A percentile compares a stretch with the other conserved stretches of the same genome.
These are phyloP conservation scores for Trypanosomatidae sp. DNA, from an alignment of 208 protist species.

Conservation along the genomic window DNA sequence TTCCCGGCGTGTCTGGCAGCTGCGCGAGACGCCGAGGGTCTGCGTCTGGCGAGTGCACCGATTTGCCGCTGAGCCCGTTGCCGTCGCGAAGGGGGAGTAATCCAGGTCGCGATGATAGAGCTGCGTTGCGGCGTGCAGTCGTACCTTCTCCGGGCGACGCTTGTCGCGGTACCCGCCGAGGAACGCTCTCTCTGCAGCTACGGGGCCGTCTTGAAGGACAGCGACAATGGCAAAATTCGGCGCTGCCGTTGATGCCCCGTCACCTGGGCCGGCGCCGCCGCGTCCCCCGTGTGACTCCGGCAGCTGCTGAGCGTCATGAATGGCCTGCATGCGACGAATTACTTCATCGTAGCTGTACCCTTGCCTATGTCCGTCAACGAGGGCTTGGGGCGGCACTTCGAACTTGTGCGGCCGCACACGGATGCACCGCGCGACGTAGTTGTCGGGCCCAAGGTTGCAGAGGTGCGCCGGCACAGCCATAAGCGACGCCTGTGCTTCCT, in stretches of 20 bases:
- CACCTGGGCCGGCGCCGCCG: not conserved
- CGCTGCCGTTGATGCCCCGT: not conserved
- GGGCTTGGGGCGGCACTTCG: slow-evolving; percentile 43
- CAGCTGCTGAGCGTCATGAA: slow-evolving; percentile 14
- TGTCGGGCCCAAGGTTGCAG: slow-evolving; percentile 27
- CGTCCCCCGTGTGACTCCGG: slow-evolving; percentile 4
- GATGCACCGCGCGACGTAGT: slow-evolving; percentile 57
- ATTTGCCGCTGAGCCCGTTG: slow-evolving; percentile 13
- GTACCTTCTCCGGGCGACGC: slow-evolving; percentile 58
- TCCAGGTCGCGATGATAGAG: slow-evolving; percentile 72
- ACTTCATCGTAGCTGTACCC: slow-evolving; percentile 70
- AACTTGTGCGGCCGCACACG: slow-evolving; percentile 42
- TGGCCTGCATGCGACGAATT: slow-evolving; percentile 38
- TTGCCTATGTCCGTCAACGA: slow-evolving; percentile 52
- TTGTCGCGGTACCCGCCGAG: slow-evolving; percentile 92
- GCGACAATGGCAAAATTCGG: slow-evolving; percentile 30
- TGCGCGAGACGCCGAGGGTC: slow-evolving; percentile 86
- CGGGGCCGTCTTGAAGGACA: slow-evolving; percentile 32
- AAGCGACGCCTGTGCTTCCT: slow-evolving; percentile 21
- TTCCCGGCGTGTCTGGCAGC: slow-evolving; percentile 91
- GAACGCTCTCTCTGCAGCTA: slow-evolving; percentile 68
- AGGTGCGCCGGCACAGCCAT: slow-evolving; percentile 54
- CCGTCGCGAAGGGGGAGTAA: slow-evolving; percentile 55
- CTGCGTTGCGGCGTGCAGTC: slow-evolving; percentile 93
- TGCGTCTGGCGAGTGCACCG: slow-evolving; percentile 88